Evolutionary conservation across 2,329 filamentous ascomycete genomes (phyloP).

Genomic region (Paraconiothyrium brasiliense): DNA sequence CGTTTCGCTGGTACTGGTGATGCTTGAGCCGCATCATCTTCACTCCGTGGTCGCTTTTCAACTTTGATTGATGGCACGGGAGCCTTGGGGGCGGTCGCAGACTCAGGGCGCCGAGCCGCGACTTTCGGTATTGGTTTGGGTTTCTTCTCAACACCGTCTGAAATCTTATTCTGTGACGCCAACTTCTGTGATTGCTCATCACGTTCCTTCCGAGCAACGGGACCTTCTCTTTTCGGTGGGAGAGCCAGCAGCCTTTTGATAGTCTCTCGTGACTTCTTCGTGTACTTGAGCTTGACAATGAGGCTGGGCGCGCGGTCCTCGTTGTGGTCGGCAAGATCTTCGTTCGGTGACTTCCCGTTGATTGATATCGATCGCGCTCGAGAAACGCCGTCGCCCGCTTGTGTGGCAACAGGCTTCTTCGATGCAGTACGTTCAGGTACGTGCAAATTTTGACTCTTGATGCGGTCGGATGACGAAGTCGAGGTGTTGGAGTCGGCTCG

Average conservation of each 20-base stretch:
- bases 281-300: constrained; percentile 62
- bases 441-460: constrained; percentile 38
- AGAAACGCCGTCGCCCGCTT: constrained; percentile 31
- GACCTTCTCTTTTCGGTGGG: constrained; percentile 36
- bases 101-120: constrained; percentile 35
- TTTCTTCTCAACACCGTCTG: constrained; percentile 32
- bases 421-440: constrained; percentile 28
- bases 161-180: constrained; percentile 31
- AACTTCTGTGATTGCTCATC: constrained; percentile 31
- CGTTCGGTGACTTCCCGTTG: constrained; percentile 38
- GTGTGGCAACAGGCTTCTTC: constrained; percentile 18
- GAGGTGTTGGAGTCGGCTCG: constrained; percentile 48
- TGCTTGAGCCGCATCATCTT: constrained; percentile 38
- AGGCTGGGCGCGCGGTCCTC: constrained; percentile 37
- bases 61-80: constrained; percentile 25
- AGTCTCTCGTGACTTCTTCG: constrained; percentile 56
- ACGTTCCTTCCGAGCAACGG: constrained; percentile 39
- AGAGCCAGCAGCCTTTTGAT: constrained; percentile 52
- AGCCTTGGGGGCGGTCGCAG: constrained; percentile 27
- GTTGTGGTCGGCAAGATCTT: constrained; percentile 21
- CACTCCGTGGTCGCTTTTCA: constrained; percentile 48
- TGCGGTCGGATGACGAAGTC: constrained; percentile 44
- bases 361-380: constrained; percentile 38
- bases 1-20: constrained; percentile 44
- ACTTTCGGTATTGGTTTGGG: constrained; percentile 40